Conservation (phyloP, 2,329 filamentous ascomycete species). For the Calonectria pauciramosa region DNA sequence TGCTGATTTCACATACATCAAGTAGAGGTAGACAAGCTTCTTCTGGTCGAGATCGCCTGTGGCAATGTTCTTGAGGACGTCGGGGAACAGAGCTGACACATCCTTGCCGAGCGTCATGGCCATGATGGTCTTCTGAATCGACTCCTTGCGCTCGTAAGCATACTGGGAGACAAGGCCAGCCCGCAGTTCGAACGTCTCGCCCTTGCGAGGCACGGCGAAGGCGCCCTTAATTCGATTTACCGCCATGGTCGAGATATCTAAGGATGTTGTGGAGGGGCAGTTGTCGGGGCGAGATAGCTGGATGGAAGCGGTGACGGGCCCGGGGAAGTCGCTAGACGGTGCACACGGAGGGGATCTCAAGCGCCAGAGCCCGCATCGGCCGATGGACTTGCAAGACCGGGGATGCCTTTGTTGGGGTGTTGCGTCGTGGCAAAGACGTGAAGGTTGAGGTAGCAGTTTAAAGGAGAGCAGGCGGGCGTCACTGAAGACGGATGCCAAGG, state of each 20-base stretch:
- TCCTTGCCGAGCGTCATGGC: conserved; percentile 99
- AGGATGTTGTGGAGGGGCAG: conserved; percentile 22
- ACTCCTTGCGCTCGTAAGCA: conserved; percentile 98
- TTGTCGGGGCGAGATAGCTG: conserved; percentile 16
- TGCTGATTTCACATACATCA: conserved; percentile 77
- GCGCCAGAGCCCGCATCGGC: conserved; percentile 36
- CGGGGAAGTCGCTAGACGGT: conserved; percentile 26
- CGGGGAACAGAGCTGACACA: conserved; percentile 95
- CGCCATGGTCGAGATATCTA: conserved; percentile 74
- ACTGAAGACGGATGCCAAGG: conserved; percentile 41
- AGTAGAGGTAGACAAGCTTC: conserved; percentile 98
- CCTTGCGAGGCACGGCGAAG: conserved; percentile 93
- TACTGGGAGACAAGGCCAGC: conserved; percentile 98
- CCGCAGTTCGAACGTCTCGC: conserved; percentile 97
- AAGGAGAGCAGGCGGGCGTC: conserved; percentile 39
- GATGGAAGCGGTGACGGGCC: conserved; percentile 41
- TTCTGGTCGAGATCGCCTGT: conserved; percentile 96
- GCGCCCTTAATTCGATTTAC: conserved; percentile 96
- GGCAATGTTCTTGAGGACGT: conserved; percentile 98
- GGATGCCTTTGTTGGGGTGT: conserved; percentile 25
- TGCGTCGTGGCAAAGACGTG: conserved; percentile 28
- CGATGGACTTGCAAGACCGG: conserved; percentile 27
- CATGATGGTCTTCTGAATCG: conserved; percentile 99
- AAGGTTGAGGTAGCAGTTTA: conserved; percentile 33
- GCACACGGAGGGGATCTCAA: conserved; percentile 32